A percentile compares a stretch with the other conserved stretches of the same genome.
phyloP scores from a whole-genome alignment of 2,329 filamentous ascomycete genomes.

The Pseudofabraea citricarpa region DNA sequence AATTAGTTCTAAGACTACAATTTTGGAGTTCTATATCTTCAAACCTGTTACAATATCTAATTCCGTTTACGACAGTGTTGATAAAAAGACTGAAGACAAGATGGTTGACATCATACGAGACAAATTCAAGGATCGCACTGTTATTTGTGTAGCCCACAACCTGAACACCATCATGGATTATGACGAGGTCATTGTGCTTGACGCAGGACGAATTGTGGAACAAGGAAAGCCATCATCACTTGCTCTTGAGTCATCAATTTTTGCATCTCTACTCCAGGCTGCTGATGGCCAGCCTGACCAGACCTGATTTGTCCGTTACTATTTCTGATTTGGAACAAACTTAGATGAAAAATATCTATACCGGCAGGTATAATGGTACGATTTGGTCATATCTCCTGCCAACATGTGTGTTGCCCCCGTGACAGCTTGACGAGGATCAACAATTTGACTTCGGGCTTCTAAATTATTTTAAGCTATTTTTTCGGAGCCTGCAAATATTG shows the following conservation, averaged over 20 bases:
- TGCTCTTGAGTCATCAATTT: conserved; percentile 1
- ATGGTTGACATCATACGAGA: conserved; percentile 47
- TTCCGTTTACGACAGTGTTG: conserved; percentile 14
- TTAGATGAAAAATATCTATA: neutral
- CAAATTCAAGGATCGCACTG: conserved; percentile 44
- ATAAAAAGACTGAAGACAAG: conserved; percentile 49
- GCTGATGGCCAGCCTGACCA: neutral
- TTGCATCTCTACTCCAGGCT: conserved; percentile 1
- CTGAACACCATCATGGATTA: conserved; percentile 35
- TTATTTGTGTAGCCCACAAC: conserved; percentile 27
- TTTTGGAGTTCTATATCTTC: neutral
- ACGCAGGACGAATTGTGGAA: conserved; percentile 61
- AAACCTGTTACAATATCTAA: neutral
- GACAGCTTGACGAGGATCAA: no score
- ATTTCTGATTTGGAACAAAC: neutral
- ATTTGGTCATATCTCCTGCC: neutral
- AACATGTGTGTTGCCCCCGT: no score
- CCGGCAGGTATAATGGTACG: neutral
- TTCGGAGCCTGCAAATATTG: no score
- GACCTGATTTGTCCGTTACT: neutral
- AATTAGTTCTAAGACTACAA: neutral
- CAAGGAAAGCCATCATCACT: neutral
- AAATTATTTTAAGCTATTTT: no score
- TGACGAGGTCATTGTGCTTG: conserved; percentile 38
- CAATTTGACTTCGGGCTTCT: no score